A percentile compares a stretch with the other conserved stretches of the same genome.
Conservation (phyloP, 1,284 basidiomycete species). For the Rhizoctonia solani region DNA sequence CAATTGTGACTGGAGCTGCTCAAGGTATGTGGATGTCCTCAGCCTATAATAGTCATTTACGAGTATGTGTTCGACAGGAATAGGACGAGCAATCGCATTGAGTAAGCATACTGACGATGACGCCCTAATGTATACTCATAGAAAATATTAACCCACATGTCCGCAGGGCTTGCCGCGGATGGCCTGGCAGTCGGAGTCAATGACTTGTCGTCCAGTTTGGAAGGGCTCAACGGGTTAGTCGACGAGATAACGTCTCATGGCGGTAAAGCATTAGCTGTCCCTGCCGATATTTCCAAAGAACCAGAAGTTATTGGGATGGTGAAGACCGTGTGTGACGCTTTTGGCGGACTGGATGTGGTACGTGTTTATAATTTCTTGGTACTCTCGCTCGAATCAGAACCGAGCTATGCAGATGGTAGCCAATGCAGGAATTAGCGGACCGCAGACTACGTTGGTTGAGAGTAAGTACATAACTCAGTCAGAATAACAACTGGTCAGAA, state of each 20-base stretch:
- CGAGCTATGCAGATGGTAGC: constrained; percentile 31
- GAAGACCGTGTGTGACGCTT: constrained; percentile 17
- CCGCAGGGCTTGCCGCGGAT: constrained; percentile 47
- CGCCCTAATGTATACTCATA: background rate
- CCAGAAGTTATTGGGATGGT: constrained; percentile 40
- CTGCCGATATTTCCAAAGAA: constrained; percentile 40
- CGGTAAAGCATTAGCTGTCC: constrained; percentile 39
- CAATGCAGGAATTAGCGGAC: constrained; percentile 42
- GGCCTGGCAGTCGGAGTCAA: constrained; percentile 49
- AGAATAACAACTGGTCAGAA: too few relatives aligned
- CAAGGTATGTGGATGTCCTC: constrained; percentile 44
- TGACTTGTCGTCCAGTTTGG: constrained; percentile 46
- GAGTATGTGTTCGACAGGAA: constrained; percentile 36
- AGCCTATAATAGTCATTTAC: background rate
- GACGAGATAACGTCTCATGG: constrained; percentile 46
- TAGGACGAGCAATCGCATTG: constrained; percentile 51
- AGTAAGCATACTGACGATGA: constrained; percentile 36
- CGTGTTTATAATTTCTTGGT: constrained; percentile 35
- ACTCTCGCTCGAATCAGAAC: constrained; percentile 30
- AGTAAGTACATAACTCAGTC: background rate
- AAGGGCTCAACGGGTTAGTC: constrained; percentile 44
- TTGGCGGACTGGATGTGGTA: constrained; percentile 42
- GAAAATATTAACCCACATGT: background rate
- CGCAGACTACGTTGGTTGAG: background rate
- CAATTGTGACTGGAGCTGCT: constrained; percentile 51